Evolutionary conservation across 2,329 filamentous ascomycete genomes (phyloP), one percentile per base, ranked within the genome.

Genomic region (Curvularia hawaiiensis): DNA sequence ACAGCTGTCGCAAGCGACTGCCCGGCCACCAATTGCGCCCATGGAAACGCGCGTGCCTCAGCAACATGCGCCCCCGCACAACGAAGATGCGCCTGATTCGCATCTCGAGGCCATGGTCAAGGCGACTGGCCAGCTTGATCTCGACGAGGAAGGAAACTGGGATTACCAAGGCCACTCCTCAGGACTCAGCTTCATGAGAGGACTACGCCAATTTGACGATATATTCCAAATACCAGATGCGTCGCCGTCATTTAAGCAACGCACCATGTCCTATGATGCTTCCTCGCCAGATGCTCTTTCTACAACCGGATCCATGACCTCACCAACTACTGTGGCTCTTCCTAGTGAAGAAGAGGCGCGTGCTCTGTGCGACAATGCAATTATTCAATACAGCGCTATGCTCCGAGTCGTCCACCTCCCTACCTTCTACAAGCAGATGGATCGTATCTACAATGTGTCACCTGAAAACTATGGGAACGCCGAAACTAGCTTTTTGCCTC

Each of bases 131-230:
- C 90, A 93, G 72, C 83, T 99, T 18, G 94, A 98, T 69, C 83
- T 98, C 33, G 92, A 96, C 68, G 94, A 98, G 66, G 87, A 88
- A 67, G 94, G 94, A 41, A 88, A 95, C 67, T 96, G 92, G 88
- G 93, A 98, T 76, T 99, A 97, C 69, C 92, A 96, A 71, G 95
- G 95, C 47, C 90, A 91, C 62, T 97, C 94, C 0, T 98, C 95
- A 0, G 93, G 94, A 3, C 85, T 93, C 43, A 91, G 94, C 61
- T 99, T 97, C 74, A 84, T 97, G 66, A 86, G 87, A 62, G 88
- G 91, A 53, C 89, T 99, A 84, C 90, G 96, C 69, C 90, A 97
- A 70, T 91, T 97, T 64, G 89, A 91, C 44, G 87, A 88, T 59
- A 82, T 95, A 63, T 83, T 95, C 47, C 88, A 88, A 20, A 84